These are phyloP conservation scores for Aphanomyces euteiches DNA, from an alignment of 352 stramenopile species.

Conservation along the genomic window DNA sequence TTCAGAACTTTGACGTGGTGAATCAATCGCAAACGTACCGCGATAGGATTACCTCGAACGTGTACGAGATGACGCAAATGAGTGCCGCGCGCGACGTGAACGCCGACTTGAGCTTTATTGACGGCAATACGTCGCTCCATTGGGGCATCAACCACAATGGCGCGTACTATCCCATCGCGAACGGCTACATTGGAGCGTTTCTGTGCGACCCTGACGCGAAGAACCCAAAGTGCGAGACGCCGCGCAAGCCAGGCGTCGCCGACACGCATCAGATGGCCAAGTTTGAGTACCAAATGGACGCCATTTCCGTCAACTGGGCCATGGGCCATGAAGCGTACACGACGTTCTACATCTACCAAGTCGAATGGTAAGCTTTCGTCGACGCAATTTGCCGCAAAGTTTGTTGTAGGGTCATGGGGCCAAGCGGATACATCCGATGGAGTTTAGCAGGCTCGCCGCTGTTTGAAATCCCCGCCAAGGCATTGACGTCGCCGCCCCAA, in stretches of 20 bases:
- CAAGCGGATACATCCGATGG: conserved; percentile 51
- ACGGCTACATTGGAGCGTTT: conserved; percentile 47
- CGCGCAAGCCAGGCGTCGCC: conserved; percentile 30
- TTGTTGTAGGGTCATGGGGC: conserved; percentile 40
- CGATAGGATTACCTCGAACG: conserved; percentile 3
- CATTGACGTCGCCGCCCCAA: conserved; percentile 44
- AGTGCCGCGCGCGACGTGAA: conserved; percentile 39
- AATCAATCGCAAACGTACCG: no score
- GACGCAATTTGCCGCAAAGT: background rate
- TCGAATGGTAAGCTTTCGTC: conserved; percentile 41
- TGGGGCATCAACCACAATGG: conserved; percentile 57
- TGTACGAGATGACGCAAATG: conserved; percentile 19
- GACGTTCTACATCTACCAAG: conserved; percentile 48
- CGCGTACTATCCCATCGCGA: conserved; percentile 50
- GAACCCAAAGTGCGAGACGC: conserved; percentile 39
- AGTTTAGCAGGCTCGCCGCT: conserved; percentile 46
- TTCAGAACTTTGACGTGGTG: conserved; percentile 39
- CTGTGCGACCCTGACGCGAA: conserved; percentile 48
- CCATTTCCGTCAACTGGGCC: conserved; percentile 59
- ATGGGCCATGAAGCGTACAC: conserved; percentile 54
- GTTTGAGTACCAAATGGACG: conserved; percentile 61
- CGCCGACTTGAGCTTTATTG: conserved; percentile 40
- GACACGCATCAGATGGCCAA: conserved; percentile 43
- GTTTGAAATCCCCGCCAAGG: conserved; percentile 54
- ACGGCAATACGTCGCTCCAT: conserved; percentile 38